These are phyloP conservation scores for Dothidotthia symphoricarpi DNA, from an alignment of 2,329 filamentous ascomycete genomes.

Conservation along the genomic window DNA sequence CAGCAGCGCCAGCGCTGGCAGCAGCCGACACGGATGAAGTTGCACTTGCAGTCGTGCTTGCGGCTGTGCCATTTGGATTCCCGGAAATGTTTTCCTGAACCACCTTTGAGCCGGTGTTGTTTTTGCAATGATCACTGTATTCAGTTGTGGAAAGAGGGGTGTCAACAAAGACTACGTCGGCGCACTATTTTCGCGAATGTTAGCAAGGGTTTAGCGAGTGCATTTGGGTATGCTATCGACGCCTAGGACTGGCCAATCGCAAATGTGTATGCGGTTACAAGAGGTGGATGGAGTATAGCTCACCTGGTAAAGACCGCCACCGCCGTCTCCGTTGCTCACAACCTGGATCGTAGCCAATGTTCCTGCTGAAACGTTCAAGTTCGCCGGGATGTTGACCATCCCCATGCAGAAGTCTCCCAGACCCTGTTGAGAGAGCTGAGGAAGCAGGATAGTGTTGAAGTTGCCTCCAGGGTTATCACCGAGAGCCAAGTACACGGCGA, in stretches of 20 bases:
- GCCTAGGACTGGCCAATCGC: too few species aligned
- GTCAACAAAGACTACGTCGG: constrained; percentile 67
- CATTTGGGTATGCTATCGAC: background rate
- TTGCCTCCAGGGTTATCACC: constrained; percentile 55
- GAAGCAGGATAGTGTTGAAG: constrained; percentile 68
- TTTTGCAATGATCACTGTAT: constrained; percentile 55
- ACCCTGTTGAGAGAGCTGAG: constrained; percentile 59
- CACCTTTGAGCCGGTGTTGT: constrained; percentile 56
- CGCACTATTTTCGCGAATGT: constrained; percentile 57
- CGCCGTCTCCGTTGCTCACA: constrained; percentile 59
- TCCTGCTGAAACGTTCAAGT: constrained; percentile 57
- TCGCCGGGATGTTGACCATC: constrained; percentile 54
- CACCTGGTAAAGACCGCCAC: constrained; percentile 64
- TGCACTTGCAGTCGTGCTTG: constrained; percentile 29
- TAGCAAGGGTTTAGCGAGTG: background rate
- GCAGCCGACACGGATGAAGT: constrained; percentile 14
- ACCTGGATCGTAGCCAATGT: constrained; percentile 67
- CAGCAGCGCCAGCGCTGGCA: constrained; percentile 17
- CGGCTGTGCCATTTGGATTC: constrained; percentile 49
- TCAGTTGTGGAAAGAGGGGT: constrained; percentile 49
- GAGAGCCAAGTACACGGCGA: constrained; percentile 56
- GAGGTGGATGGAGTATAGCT: constrained; percentile 10
- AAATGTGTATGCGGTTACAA: background rate
- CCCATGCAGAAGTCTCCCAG: constrained; percentile 66
- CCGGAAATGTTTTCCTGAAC: constrained; percentile 41